phyloP scores from a whole-genome alignment of 306 rosid species.

The Astragalus membranaceus region DNA sequence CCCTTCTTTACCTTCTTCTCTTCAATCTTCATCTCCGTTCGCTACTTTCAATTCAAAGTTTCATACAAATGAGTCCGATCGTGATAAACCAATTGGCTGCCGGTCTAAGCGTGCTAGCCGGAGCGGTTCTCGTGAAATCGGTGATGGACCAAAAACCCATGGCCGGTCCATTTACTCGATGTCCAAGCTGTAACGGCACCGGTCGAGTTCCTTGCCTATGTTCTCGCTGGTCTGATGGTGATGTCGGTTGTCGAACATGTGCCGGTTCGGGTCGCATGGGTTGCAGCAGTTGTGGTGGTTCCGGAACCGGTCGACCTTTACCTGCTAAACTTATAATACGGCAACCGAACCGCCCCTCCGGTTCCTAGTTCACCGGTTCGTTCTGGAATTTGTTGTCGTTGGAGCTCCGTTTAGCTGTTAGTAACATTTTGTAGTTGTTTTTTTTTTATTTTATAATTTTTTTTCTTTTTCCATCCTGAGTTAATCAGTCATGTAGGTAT shows the following conservation, averaged over 20 bases:
- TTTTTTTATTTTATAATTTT: neutral
- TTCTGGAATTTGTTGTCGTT: neutral
- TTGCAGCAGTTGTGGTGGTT: constrained; percentile 80
- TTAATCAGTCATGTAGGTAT: neutral
- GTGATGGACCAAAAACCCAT: constrained; percentile 76
- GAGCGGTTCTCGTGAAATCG: constrained; percentile 74
- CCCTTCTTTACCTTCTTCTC: neutral
- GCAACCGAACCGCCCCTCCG: constrained; percentile 46
- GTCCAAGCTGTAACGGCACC: constrained; percentile 78
- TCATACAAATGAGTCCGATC: constrained; percentile 40
- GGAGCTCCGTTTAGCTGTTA: neutral
- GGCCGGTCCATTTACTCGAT: constrained; percentile 77
- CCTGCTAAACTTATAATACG: constrained; percentile 54
- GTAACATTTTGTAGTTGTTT: constrained; percentile 6
- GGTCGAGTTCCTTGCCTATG: constrained; percentile 81
- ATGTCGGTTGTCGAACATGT: constrained; percentile 71
- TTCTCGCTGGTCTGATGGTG: constrained; percentile 91
- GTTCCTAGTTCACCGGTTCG: constrained; percentile 22
- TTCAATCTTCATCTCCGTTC: neutral
- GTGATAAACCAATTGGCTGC: constrained; percentile 75
- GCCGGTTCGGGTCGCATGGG: constrained; percentile 78
- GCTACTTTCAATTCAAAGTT: neutral
- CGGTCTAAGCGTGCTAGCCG: constrained; percentile 80
- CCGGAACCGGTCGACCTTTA: constrained; percentile 80
- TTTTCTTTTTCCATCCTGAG: neutral